phyloP scores from a whole-genome alignment of 768 basidiomycete genomes.

The Boletales sp. region DNA sequence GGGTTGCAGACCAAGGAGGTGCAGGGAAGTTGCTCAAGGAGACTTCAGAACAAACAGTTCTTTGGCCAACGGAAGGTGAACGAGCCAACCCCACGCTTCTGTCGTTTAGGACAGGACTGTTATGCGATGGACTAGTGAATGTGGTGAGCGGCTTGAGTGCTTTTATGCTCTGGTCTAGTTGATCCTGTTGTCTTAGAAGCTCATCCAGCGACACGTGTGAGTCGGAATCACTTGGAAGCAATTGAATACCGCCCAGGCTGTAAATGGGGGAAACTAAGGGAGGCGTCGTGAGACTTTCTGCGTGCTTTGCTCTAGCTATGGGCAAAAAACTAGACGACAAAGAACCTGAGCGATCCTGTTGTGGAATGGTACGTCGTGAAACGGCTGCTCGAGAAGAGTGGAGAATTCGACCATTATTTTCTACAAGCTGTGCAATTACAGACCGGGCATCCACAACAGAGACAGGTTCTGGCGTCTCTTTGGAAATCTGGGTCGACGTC shows the following conservation, averaged over 20 bases:
- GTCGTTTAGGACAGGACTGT: slow-evolving; percentile 30
- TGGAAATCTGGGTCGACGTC: slow-evolving; percentile 6
- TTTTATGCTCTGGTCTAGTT: slow-evolving; percentile 63
- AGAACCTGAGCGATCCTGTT: slow-evolving; percentile 1
- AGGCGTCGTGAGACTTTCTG: background rate
- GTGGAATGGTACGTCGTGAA: background rate
- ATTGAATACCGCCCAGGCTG: slow-evolving; percentile 38
- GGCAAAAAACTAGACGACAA: background rate
- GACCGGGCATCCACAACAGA: slow-evolving; percentile 10
- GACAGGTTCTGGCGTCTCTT: slow-evolving; percentile 3
- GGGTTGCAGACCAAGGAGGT: slow-evolving; percentile 43
- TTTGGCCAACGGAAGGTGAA: slow-evolving; percentile 24
- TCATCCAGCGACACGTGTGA: slow-evolving; percentile 43
- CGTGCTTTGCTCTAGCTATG: background rate
- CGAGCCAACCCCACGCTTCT: slow-evolving; percentile 12
- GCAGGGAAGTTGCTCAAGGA: slow-evolving; percentile 69
- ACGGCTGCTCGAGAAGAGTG: slow-evolving; percentile 1
- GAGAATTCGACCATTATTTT: slow-evolving; percentile 3
- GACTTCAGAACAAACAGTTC: slow-evolving; percentile 43
- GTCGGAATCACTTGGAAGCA: slow-evolving; percentile 5
- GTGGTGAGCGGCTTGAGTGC: slow-evolving; percentile 47
- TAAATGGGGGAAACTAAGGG: slow-evolving; percentile 41
- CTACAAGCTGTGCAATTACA: slow-evolving; percentile 1
- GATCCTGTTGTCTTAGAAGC: slow-evolving; percentile 56
- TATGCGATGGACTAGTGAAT: slow-evolving; percentile 27